phyloP scores from a whole-genome alignment of 139 green algal species.

The Pleodorina starrii region DNA sequence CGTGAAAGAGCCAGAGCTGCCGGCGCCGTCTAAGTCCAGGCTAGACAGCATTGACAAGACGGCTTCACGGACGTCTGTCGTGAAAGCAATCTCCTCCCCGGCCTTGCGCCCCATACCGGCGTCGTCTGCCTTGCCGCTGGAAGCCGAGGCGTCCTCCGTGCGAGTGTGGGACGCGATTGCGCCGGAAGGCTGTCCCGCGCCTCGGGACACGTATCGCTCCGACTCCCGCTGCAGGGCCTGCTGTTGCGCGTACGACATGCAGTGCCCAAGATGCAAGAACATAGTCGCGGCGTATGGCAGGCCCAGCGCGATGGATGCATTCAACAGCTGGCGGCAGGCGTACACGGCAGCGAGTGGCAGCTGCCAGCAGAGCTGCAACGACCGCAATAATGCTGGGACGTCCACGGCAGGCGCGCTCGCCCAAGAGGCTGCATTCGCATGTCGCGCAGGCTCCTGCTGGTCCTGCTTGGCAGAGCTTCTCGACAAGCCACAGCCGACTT shows the following conservation, averaged over 20 bases:
- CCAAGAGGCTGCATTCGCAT: too few species aligned
- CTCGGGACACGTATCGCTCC: neutral
- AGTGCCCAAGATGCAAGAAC: slow-evolving; percentile 66
- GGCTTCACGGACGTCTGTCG: neutral
- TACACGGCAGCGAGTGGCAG: slow-evolving; percentile 9
- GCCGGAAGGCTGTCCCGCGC: neutral
- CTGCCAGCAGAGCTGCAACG: slow-evolving; percentile 44
- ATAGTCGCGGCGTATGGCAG: slow-evolving; percentile 61
- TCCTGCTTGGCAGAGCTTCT: neutral
- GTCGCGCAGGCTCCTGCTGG: too few species aligned
- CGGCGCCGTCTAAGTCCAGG: neutral
- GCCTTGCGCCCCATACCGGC: neutral
- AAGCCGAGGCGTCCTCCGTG: neutral
- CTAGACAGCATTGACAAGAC: neutral
- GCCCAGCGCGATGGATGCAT: slow-evolving; percentile 28
- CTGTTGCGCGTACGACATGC: slow-evolving; percentile 60
- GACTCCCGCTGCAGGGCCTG: slow-evolving; percentile 51
- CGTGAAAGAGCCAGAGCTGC: neutral
- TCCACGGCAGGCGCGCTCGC: too few species aligned
- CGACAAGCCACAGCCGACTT: neutral
- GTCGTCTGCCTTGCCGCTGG: neutral
- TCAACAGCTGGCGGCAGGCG: slow-evolving; percentile 39
- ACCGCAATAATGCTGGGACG: slow-evolving; percentile 9
- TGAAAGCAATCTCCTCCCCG: neutral
- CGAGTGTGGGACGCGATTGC: neutral